Conservation (phyloP, 2,329 filamentous ascomycete genomes). For the Cercospora brassicicola region DNA sequence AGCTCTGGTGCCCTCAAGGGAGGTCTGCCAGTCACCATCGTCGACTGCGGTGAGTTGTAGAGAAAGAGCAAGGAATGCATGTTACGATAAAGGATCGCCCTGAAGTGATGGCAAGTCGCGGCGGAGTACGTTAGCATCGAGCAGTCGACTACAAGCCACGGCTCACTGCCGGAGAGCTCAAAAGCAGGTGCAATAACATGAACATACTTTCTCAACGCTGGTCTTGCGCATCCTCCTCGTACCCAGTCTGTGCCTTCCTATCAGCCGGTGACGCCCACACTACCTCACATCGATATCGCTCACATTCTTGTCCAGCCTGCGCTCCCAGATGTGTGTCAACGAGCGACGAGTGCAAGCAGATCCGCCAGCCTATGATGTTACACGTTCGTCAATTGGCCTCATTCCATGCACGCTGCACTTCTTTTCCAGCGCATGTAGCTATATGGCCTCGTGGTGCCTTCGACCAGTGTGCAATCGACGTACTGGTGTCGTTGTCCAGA, state of each 20-base stretch:
- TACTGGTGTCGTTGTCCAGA: too few species aligned
- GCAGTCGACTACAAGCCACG: neutral
- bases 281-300: neutral
- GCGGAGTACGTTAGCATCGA: neutral
- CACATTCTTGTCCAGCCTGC: neutral
- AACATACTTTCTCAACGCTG: constrained; percentile 9
- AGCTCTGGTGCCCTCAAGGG: constrained; percentile 53
- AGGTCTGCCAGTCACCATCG: constrained; percentile 52
- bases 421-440: too few species aligned
- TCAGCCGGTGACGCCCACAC: neutral
- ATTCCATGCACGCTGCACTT: neutral
- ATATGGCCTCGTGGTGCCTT: too few species aligned
- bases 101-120: neutral
- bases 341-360: neutral
- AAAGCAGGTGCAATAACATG: constrained; percentile 26
- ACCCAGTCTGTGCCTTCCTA: neutral
- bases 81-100: neutral
- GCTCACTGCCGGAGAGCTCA: constrained; percentile 12
- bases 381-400: neutral
- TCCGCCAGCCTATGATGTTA: neutral
- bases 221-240: neutral
- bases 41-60: constrained; percentile 47
- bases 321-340: neutral
- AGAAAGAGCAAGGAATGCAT: constrained; percentile 24
- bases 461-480: too few species aligned